Base-by-base conservation (phyloP, 2,329 filamentous ascomycete species). In the Cladobotryum mycophilum region DNA sequence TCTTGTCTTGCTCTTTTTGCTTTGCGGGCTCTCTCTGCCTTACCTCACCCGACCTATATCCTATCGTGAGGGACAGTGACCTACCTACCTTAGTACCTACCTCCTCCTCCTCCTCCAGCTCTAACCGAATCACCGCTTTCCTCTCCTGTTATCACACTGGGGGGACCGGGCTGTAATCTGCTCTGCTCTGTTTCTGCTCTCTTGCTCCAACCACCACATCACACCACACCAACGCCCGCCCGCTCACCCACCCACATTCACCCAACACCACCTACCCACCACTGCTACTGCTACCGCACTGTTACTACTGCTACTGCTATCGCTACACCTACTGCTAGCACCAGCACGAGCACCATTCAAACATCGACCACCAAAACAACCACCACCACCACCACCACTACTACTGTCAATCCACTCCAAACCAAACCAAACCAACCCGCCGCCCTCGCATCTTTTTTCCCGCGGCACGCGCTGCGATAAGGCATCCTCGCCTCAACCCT, bases 391-490 rank as follows among this genome's bases (percentile, higher is more conserved):
- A 30, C 25, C 25, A 30, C 25, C 25, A 18, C 17, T 35, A 15
- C 48, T 37, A 30, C 45, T 46, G 38, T 45, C 54, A 47, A 49
- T 49, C 47, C 43, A 14, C 52, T 49, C 47, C 43, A 14, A 50
- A 46, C 46, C 56, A 18, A 47, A 46, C 34, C 41, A 34, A 34
- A 38, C 35, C 50, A 35, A 47, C 44, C 41, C 41, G 17, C 41
- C 53, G 51, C 34, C 41, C 47, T 45, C 47, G 40, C 51, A 51
- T 51, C 41, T 50, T 40, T 48, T 43, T 45, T 45, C 17, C 53
- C 54, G 56, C 55, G 49, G 52, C 54, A 55, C 54, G 58, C 54
- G 57, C 59, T 55, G 57, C 58, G 58, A 58, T 54, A 56, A 56
- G 52, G 48, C 54, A 47, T 35, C 38, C 47, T 42, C 42, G 46